Base-by-base conservation (phyloP, 1,284 basidiomycete species). In the Sphagnurus paluster region DNA sequence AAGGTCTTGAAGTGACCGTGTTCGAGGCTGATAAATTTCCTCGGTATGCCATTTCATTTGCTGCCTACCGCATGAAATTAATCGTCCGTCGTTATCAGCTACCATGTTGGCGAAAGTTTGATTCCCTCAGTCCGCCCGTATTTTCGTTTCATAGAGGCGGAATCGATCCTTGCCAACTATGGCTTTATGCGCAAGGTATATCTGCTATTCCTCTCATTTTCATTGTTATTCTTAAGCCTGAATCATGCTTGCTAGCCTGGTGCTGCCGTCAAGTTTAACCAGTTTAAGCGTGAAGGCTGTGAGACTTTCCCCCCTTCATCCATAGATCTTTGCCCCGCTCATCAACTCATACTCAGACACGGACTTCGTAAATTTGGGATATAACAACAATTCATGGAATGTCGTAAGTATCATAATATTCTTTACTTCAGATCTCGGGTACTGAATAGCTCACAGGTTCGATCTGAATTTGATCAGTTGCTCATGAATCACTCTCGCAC, bases 11-110 rank as follows among this genome's bases (percentile, higher is more conserved):
- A 41, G 85, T 87, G 44, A 80, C 80, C 14, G 56, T 90, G 17
- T 67, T 89, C 29, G 87, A 90, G 64, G 73, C 80, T 13, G 71
- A 77, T 19, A 77, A 80, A 55, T 89, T 88, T 61, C 87, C 87
- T 38, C 71, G 85, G 82, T 73, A 38, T 20, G 51, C 55, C 33
- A n/a, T n/a, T n/a, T 14, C 44, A 28, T 4, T 8, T 28, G 14
- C 16, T 38, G 9, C 16, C 24, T 35, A 44, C 19, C 41, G 16
- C 24, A 8, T 30, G 37, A 23, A n/a, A 14, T 7, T 39, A 35
- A 30, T 48, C 42, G 21, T 39, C 43, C 11, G 9, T 19, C 26
- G 20, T 23, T 33, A 42, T 7, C 36, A 83, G 82, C 39, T 84
- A 84, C 59, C 82, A 84, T 56, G 66, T 84, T 23, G 82, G 82